Percentiles rank a stretch among this genome's conserved stretches.
These are phyloP conservation scores for Apophysomyces elegans DNA, from an alignment of 371 early-diverging fungal species.

Conservation along the genomic window DNA sequence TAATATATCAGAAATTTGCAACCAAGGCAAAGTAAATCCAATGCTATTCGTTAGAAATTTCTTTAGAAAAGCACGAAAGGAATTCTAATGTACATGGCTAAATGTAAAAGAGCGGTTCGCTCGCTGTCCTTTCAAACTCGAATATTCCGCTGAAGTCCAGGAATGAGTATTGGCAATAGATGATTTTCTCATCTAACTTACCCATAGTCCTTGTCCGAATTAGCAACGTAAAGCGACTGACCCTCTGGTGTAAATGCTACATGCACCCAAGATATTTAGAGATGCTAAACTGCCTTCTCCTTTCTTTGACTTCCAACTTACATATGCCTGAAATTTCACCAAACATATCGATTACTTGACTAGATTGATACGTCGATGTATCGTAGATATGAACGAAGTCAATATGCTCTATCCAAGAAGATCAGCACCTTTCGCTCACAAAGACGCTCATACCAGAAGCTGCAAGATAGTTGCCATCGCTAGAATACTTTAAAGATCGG, in stretches of 20 bases:
- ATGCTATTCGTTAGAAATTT: not conserved
- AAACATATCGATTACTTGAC: constrained; percentile 82
- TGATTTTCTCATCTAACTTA: constrained; percentile 11
- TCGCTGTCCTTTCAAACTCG: not conserved
- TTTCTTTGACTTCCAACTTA: constrained; percentile 14
- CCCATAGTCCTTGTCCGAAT: constrained; percentile 40
- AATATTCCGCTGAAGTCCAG: constrained; percentile 24
- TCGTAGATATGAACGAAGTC: constrained; percentile 84
- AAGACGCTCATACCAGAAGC: constrained; percentile 58
- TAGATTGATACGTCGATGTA: constrained; percentile 36
- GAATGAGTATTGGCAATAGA: not conserved
- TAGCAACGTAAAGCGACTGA: constrained; percentile 64
- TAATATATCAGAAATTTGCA: not conserved
- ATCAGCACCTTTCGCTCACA: not conserved
- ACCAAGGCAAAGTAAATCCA: not conserved
- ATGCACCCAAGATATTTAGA: not conserved
- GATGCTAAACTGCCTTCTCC: no score
- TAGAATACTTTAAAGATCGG: constrained; percentile 73
- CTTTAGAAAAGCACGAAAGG: not conserved
- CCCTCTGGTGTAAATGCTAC: constrained; percentile 57
- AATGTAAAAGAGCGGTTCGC: not conserved
- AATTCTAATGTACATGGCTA: not conserved
- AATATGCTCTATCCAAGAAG: constrained; percentile 56
- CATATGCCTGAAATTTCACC: constrained; percentile 81
- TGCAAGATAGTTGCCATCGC: constrained; percentile 70